Conservation (phyloP, 1,284 basidiomycete species). For the Veloporphyrellus conicus region DNA sequence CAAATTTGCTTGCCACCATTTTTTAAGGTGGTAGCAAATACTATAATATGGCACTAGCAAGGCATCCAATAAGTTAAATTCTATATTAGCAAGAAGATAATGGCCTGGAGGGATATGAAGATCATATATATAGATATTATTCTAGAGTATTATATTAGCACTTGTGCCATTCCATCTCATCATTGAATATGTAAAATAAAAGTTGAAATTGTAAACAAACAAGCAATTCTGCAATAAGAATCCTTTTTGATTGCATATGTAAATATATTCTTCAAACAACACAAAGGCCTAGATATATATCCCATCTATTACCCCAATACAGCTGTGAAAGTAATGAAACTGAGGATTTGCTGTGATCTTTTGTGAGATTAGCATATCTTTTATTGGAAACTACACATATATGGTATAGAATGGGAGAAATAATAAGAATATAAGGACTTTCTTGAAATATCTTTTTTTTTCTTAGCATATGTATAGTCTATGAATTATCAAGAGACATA, state of each 20-base stretch:
- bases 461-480: too few relatives aligned
- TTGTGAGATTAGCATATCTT: not conserved
- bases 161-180: not conserved
- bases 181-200: constrained; percentile 1
- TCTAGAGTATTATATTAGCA: not conserved
- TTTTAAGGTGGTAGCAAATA: not conserved
- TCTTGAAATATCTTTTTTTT: not conserved
- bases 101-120: not conserved
- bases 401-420: not conserved
- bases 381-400: not conserved
- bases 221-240: constrained; percentile 7
- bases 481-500: too few relatives aligned
- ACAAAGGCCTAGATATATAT: not conserved
- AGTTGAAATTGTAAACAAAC: too few relatives aligned
- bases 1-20: not conserved
- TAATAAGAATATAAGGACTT: not conserved
- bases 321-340: not conserved
- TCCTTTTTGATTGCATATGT: constrained; percentile 1
- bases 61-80: not conserved
- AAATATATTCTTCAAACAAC: not conserved
- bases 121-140: not conserved
- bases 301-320: not conserved
- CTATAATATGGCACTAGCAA: not conserved
- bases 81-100: not conserved
- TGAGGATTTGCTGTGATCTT: not conserved